phyloP scores from a whole-genome alignment of 768 basidiomycete species.

The Rhodotorula graminis region DNA sequence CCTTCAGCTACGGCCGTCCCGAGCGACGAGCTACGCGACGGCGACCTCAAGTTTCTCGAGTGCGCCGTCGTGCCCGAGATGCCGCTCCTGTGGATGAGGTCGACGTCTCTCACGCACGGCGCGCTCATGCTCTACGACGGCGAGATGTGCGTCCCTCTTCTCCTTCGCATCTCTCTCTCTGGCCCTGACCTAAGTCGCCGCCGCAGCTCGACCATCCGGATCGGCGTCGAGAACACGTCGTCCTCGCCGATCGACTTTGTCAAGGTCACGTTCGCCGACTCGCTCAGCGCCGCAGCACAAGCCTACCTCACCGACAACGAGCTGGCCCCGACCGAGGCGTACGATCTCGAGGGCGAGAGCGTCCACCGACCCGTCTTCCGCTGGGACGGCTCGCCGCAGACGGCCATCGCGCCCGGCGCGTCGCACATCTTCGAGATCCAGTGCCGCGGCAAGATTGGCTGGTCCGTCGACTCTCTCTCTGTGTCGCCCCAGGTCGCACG shows the following conservation, averaged over 20 bases:
- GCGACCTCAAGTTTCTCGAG: slow-evolving; percentile 57
- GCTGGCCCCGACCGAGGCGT: slow-evolving; percentile 73
- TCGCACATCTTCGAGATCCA: slow-evolving; percentile 63
- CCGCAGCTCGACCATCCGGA: slow-evolving; percentile 68
- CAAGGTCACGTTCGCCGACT: slow-evolving; percentile 82
- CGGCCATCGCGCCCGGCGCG: slow-evolving; percentile 63
- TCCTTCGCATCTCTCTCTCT: no score
- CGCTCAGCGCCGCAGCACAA: slow-evolving; percentile 70
- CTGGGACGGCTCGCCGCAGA: slow-evolving; percentile 57
- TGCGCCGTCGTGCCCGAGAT: slow-evolving; percentile 80
- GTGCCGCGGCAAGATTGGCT: slow-evolving; percentile 85
- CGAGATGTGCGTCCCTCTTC: slow-evolving; percentile 61
- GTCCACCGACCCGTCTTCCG: slow-evolving; percentile 72
- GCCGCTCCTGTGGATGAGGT: slow-evolving; percentile 76
- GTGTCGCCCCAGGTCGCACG: neutral
- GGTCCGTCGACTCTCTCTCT: slow-evolving; percentile 55
- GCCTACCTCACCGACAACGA: slow-evolving; percentile 73
- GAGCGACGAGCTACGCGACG: slow-evolving; percentile 5
- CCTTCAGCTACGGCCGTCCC: neutral
- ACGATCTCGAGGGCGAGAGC: slow-evolving; percentile 82
- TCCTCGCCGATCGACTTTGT: slow-evolving; percentile 75
- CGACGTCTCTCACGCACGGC: slow-evolving; percentile 85
- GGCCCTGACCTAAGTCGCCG: neutral
- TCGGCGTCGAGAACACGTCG: slow-evolving; percentile 88
- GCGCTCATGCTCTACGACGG: slow-evolving; percentile 94